Evolutionary conservation across 805 yeast genomes (phyloP), one percentile per base, ranked within the genome.

Genomic region (Cyberlindnera xylosilytica): DNA sequence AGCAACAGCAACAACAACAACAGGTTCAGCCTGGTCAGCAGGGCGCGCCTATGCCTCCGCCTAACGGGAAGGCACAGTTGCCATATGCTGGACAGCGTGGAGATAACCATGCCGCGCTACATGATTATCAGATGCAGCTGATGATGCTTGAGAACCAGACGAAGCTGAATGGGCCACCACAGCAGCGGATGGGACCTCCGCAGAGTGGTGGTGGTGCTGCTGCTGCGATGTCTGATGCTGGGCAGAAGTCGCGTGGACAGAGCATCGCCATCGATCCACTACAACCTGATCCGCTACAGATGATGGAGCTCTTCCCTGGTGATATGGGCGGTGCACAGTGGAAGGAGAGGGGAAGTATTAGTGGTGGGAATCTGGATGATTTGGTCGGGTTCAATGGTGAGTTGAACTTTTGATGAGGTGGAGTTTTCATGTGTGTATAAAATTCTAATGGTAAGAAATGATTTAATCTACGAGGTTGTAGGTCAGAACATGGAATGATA

Each of bases 81-180:
- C 46, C 46, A 20, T 43, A 43, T 20, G 42, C 52, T 7, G 39
- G 39, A 23, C 29, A 48, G 12, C 43, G 57, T 36, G 51, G 50
- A 17, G 60, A 53, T 34, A 51, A 49, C 38, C 33, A 44, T 44
- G 73, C 72, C 48, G 89, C 89, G 2, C 65, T 87, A 33, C 86
- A 83, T 51, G 95, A 87, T 54, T 87, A 87, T 61, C 95, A 87
- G 60, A 80, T 78, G 70, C 91, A 86, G 59, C 67, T 85, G 51
- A 76, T 83, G 75, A 63, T 83, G 52, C 65, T 87, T 55, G 95
- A 87, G 54, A 78, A 78, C 47, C 90, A 85, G 57, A 86, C 83
- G 55, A 81, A 83, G 58, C 9, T 41, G 23, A 45, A 23, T 37
- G 52, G 29, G 19, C 33, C 39, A 36, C 26, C 19, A 19, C 30